phyloP scores from a whole-genome alignment of 805 yeast species.

The Torulaspora maleeae region DNA sequence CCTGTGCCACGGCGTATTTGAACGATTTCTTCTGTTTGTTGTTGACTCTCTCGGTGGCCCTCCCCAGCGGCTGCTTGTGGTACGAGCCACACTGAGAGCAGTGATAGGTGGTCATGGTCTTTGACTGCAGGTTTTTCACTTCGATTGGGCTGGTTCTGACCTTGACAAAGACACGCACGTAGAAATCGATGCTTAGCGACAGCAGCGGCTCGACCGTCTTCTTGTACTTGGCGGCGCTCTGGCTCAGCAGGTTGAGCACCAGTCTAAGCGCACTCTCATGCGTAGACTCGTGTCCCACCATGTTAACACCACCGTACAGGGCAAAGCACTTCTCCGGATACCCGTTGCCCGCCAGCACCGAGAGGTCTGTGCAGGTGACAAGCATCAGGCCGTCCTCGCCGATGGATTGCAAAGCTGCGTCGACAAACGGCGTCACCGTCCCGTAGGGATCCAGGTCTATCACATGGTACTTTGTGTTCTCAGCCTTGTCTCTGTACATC shows the following conservation, averaged over 20 bases:
- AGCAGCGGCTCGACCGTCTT: constrained; percentile 82
- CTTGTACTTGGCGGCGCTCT: constrained; percentile 86
- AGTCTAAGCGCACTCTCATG: constrained; percentile 92
- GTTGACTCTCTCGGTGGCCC: constrained; percentile 42
- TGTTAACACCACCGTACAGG: constrained; percentile 85
- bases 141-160: constrained; percentile 73
- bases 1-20: constrained; percentile 62
- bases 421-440: constrained; percentile 92
- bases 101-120: constrained; percentile 71
- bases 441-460: constrained; percentile 97
- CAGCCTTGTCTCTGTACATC: constrained; percentile 52
- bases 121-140: constrained; percentile 74
- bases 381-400: constrained; percentile 78
- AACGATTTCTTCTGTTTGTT: constrained; percentile 36
- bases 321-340: constrained; percentile 97
- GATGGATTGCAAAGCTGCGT: constrained; percentile 82
- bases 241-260: constrained; percentile 68
- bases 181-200: constrained; percentile 85
- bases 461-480: constrained; percentile 60
- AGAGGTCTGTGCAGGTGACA: constrained; percentile 94
- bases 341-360: constrained; percentile 91
- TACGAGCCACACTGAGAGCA: constrained; percentile 85
- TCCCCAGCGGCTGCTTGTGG: constrained; percentile 71
- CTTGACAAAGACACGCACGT: constrained; percentile 78
- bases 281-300: constrained; percentile 71